These are phyloP conservation scores for Stephanodiscus triporus DNA, from an alignment of 108 stramenopile species.

Conservation along the genomic window DNA sequence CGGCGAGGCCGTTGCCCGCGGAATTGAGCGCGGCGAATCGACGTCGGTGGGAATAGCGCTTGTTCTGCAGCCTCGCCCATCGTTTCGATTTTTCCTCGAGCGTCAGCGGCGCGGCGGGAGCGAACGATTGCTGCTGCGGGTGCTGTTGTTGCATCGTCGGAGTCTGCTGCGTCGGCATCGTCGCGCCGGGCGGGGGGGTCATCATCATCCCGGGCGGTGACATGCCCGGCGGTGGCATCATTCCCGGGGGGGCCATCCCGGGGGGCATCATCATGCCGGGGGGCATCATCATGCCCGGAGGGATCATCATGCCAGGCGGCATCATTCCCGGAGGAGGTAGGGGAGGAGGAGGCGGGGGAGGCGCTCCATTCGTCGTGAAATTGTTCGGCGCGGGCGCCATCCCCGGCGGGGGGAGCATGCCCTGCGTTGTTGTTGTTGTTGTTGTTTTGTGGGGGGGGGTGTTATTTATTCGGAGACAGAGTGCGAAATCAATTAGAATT, in stretches of 20 bases:
- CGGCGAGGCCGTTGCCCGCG: constrained; percentile 43
- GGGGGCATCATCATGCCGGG: no score
- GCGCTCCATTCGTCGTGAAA: not conserved
- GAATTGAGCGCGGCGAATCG: constrained; percentile 51
- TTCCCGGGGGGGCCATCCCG: constrained; percentile 29
- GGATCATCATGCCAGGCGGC: constrained; percentile 53
- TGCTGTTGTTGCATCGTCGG: no score
- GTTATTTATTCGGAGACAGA: no score
- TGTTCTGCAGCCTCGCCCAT: constrained; percentile 84
- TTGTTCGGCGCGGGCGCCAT: constrained; percentile 48
- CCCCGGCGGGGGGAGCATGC: constrained; percentile 51
- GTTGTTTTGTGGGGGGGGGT: no score
- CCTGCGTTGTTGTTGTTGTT: constrained; percentile 2
- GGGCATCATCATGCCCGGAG: constrained; percentile 39
- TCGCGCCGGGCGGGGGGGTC: constrained; percentile 4
- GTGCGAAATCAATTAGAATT: not conserved
- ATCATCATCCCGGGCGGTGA: constrained; percentile 44
- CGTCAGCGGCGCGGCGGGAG: constrained; percentile 22
- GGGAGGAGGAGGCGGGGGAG: constrained; percentile 13
- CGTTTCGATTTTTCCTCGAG: constrained; percentile 85
- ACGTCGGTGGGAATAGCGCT: constrained; percentile 79
- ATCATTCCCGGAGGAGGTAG: constrained; percentile 37
- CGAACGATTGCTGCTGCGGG: no score
- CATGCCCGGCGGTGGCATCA: constrained; percentile 41
- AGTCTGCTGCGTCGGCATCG: not conserved